Percentiles rank a stretch among this genome's conserved stretches.
phyloP scores from a whole-genome alignment of 192 early-diverging fungal species.

The Rhizoclosmatium globosum region DNA sequence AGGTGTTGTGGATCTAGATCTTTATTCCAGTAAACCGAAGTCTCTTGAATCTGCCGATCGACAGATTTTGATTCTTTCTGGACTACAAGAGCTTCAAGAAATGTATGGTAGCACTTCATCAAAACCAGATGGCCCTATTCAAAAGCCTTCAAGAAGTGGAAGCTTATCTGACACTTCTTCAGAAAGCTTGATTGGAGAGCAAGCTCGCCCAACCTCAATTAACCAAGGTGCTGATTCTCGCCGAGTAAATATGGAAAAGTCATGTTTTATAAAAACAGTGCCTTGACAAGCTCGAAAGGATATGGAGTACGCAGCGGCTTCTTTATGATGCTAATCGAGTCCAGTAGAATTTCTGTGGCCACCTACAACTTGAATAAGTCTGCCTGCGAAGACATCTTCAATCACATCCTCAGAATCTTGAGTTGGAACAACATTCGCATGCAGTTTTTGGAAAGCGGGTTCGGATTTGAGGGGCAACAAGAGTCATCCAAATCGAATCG shows the following conservation, averaged over 20 bases:
- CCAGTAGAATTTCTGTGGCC: conserved; percentile 34
- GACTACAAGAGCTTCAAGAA: conserved; percentile 16
- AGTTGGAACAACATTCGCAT: conserved; percentile 60
- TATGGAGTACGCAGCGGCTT: conserved; percentile 47
- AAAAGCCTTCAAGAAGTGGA: background rate
- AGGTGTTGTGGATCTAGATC: background rate
- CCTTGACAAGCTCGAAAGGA: conserved; percentile 37
- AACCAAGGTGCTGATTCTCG: background rate
- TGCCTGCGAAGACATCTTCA: conserved; percentile 47
- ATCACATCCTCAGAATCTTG: conserved; percentile 47
- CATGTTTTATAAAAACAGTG: conserved; percentile 40
- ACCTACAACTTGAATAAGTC: conserved; percentile 55
- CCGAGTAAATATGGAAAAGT: conserved; percentile 42
- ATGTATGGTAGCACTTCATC: conserved; percentile 5
- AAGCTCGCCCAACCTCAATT: background rate
- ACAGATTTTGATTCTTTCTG: conserved; percentile 26
- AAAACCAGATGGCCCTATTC: background rate
- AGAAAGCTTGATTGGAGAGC: background rate
- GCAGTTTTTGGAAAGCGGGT: conserved; percentile 47
- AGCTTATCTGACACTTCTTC: background rate
- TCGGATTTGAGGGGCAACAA: background rate
- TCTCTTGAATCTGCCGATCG: background rate
- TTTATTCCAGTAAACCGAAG: background rate
- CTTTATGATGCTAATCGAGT: conserved; percentile 48
- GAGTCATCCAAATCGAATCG: background rate